Base-by-base conservation (phyloP, 2,329 filamentous ascomycete species). In the Stenocarpella maydis region DNA sequence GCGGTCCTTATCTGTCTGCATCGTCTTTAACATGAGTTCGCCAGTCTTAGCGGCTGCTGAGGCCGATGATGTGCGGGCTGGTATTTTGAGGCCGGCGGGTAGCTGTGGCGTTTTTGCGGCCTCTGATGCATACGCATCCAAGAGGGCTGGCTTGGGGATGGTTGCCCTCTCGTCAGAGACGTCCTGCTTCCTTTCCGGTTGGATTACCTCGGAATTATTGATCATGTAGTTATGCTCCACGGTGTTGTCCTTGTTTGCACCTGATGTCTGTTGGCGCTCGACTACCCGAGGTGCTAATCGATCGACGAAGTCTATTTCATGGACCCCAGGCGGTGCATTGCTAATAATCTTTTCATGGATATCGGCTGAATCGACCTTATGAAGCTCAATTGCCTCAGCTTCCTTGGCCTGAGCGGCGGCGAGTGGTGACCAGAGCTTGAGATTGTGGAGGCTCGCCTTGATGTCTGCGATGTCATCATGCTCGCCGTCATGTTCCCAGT, bases 401-500 rank as follows among this genome's bases (percentile, higher is more conserved):
- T 4, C 41, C 1, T 61, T 60, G 15, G 9, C 2, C 15, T n/a
- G 17, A 1, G 17, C 4, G 2, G 15, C 55, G 5, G 4, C 14
- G 10, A 41, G 9, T 3, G 17, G 5, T n/a, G 55, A 26, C 12
- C 10, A 34, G 14, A 63, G 5, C 19, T n/a, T 24, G 1, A 63
- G 14, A 1, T 15, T 63, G 7, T 26, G 21, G 28, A 63, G 12
- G 17, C 6, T 19, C n/a, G 28, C 28, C 9, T 63, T 63, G 19
- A 63, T n/a, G 41, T 34, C 43, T 2, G 41, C 58, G 7, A 63
- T 63, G 1, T 54, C 52, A 14, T 53, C 50, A 2, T n/a, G 50
- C 2, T 34, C 28, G 7, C 28, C 50, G 14, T 63, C 58, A 2
- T 63, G 41, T n/a, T 63, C 58, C 58, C 58, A 63, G 28, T 63